Evolutionary conservation across 257 asterid genomes (phyloP).

Genomic region (Mentha longifolia): DNA sequence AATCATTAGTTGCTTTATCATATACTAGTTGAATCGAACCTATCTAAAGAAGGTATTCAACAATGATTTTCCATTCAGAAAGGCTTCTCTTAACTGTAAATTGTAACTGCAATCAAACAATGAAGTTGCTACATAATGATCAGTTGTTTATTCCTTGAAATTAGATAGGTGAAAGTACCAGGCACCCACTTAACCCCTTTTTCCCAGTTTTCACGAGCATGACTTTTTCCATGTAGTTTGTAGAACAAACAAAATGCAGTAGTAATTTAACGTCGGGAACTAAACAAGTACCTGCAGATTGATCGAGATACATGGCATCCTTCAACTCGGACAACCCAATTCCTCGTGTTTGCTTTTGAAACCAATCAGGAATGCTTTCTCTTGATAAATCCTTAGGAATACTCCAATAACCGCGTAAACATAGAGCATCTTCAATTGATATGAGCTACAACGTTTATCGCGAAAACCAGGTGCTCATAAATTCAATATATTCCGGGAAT

Average conservation of each 20-base stretch:
- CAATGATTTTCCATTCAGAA: slow-evolving; percentile 14
- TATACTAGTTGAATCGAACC: neutral
- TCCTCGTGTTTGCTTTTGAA: slow-evolving; percentile 54
- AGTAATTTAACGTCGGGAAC: neutral
- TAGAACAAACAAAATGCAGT: slow-evolving; percentile 19
- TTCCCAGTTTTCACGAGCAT: slow-evolving; percentile 8
- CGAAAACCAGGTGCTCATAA: neutral
- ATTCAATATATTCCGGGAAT: neutral
- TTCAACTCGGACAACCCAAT: slow-evolving; percentile 59
- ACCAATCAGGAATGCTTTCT: slow-evolving; percentile 58
- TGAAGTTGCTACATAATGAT: slow-evolving; percentile 10
- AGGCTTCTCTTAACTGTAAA: neutral
- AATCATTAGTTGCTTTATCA: slow-evolving; percentile 11
- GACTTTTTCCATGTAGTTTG: slow-evolving; percentile 6
- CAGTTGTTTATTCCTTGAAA: slow-evolving; percentile 1
- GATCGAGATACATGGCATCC: slow-evolving; percentile 71
- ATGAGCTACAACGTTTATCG: slow-evolving; percentile 63
- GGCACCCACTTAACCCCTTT: slow-evolving; percentile 15
- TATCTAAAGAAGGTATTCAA: slow-evolving; percentile 11
- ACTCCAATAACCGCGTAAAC: slow-evolving; percentile 95
- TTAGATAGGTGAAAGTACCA: slow-evolving; percentile 2
- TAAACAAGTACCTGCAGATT: slow-evolving; percentile 50
- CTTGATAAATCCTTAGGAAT: slow-evolving; percentile 58
- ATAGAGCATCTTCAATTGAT: slow-evolving; percentile 59
- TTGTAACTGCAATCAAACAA: slow-evolving; percentile 22